phyloP scores from a whole-genome alignment of 2,329 filamentous ascomycete genomes.

The Verticillium nonalfalfae region DNA sequence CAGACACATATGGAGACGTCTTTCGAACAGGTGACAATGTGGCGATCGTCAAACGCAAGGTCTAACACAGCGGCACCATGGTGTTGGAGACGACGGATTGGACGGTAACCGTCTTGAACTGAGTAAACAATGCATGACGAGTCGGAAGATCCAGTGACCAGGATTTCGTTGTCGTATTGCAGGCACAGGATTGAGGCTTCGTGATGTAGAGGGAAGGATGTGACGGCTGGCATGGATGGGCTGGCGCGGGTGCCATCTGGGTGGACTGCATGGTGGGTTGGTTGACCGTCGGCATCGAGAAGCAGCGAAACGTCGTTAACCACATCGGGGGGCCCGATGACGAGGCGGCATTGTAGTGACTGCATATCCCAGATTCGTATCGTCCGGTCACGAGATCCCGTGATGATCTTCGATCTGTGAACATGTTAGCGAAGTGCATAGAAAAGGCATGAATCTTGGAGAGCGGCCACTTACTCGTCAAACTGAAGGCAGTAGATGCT shows the following conservation, averaged over 20 bases:
- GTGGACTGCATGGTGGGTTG: slow-evolving; percentile 49
- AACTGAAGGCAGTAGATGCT: slow-evolving; percentile 98
- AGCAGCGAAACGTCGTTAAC: slow-evolving; percentile 46
- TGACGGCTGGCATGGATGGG: slow-evolving; percentile 44
- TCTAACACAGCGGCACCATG: slow-evolving; percentile 90
- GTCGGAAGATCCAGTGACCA: slow-evolving; percentile 94
- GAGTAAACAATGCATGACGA: slow-evolving; percentile 88
- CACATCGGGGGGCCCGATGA: slow-evolving; percentile 74
- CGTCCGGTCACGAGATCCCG: slow-evolving; percentile 89
- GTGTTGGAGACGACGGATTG: slow-evolving; percentile 68
- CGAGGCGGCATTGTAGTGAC: slow-evolving; percentile 74
- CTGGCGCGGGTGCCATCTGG: slow-evolving; percentile 38
- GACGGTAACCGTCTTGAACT: slow-evolving; percentile 69
- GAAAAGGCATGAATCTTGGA: not conserved
- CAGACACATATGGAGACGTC: slow-evolving; percentile 91
- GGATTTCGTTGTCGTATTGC: slow-evolving; percentile 86
- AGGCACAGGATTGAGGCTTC: slow-evolving; percentile 90
- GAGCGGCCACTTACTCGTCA: slow-evolving; percentile 64
- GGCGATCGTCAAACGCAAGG: slow-evolving; percentile 82
- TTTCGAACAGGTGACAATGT: slow-evolving; percentile 97
- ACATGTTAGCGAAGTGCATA: slow-evolving; percentile 23
- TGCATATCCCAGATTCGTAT: slow-evolving; percentile 95
- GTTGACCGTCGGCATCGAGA: slow-evolving; percentile 41
- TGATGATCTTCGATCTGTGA: slow-evolving; percentile 82
- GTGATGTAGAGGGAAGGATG: slow-evolving; percentile 64